Evolutionary conservation across 345 rosid genomes (phyloP).

Genomic region (Mallotus nudiflorus): DNA sequence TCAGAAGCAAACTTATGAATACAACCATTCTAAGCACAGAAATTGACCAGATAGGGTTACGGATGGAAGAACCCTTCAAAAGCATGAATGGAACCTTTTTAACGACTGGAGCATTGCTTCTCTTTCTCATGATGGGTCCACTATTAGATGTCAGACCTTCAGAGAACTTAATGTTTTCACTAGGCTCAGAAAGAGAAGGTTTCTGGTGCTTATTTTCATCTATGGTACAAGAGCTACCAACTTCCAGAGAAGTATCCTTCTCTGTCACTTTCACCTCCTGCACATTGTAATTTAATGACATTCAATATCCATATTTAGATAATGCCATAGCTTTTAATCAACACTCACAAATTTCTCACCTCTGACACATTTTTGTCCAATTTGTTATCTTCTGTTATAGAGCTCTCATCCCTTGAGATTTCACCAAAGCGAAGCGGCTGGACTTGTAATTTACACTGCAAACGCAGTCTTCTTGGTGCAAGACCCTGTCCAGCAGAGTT

Average conservation of each 20-base stretch:
- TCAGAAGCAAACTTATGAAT: conserved; percentile 40
- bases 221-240: conserved; percentile 14
- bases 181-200: conserved; percentile 4
- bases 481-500: conserved; percentile 40
- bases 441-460: conserved; percentile 40
- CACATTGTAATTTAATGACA: conserved; percentile 24
- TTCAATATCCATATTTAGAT: conserved; percentile 18
- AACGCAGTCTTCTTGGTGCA: conserved; percentile 57
- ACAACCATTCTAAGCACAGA: conserved; percentile 39
- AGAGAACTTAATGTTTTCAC: conserved; percentile 14
- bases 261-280: conserved; percentile 34
- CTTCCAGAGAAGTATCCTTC: not conserved
- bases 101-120: conserved; percentile 1
- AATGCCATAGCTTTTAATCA: conserved; percentile 12
- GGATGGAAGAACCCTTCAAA: conserved; percentile 22
- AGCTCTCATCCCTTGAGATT: conserved; percentile 14
- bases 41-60: conserved; percentile 17
- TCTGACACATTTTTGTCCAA: conserved; percentile 28
- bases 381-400: conserved; percentile 19
- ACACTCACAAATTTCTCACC: conserved; percentile 45
- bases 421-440: not conserved
- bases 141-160: conserved; percentile 3
- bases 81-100: conserved; percentile 14
- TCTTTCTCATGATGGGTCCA: conserved; percentile 19
- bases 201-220: conserved; percentile 11